A percentile compares a stretch with the other conserved stretches of the same genome.
phyloP scores from a whole-genome alignment of 2,329 filamentous ascomycete species.

The Pyrenochaeta sp. region DNA sequence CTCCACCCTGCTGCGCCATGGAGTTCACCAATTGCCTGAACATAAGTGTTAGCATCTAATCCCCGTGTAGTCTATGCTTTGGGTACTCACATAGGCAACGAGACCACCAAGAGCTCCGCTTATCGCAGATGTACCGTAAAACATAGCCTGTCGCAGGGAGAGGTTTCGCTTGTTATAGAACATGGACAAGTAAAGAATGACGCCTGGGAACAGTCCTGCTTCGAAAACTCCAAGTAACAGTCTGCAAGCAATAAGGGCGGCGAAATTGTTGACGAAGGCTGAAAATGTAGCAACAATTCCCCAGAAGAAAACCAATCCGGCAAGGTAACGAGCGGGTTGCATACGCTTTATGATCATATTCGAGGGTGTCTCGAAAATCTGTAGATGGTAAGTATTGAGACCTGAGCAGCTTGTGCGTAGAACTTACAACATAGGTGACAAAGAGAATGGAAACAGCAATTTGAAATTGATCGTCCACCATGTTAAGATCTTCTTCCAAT shows the following conservation, averaged over 20 bases:
- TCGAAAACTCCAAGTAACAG: conserved; percentile 42
- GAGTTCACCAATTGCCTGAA: conserved; percentile 27
- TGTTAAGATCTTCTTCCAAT: conserved; percentile 26
- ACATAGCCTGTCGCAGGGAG: conserved; percentile 61
- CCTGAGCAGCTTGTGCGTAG: neutral
- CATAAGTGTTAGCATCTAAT: neutral
- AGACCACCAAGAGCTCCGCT: conserved; percentile 62
- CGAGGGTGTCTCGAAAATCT: conserved; percentile 56
- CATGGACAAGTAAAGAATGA: conserved; percentile 37
- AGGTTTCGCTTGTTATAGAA: conserved; percentile 52
- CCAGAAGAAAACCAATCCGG: conserved; percentile 35
- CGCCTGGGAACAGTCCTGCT: conserved; percentile 36
- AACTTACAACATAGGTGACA: conserved; percentile 35
- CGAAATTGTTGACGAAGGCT: conserved; percentile 37
- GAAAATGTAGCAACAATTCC: conserved; percentile 32
- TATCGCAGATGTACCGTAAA: conserved; percentile 62
- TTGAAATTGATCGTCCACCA: conserved; percentile 31
- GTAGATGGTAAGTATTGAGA: conserved; percentile 11
- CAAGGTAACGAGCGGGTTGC: conserved; percentile 33
- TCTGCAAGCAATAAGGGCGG: conserved; percentile 34
- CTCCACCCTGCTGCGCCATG: conserved; percentile 30
- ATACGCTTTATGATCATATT: conserved; percentile 58
- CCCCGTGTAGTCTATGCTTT: neutral
- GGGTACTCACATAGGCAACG: conserved; percentile 27
- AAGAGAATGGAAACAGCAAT: conserved; percentile 34